phyloP scores from a whole-genome alignment of 306 rosid species.

The Cicer judaicum region DNA sequence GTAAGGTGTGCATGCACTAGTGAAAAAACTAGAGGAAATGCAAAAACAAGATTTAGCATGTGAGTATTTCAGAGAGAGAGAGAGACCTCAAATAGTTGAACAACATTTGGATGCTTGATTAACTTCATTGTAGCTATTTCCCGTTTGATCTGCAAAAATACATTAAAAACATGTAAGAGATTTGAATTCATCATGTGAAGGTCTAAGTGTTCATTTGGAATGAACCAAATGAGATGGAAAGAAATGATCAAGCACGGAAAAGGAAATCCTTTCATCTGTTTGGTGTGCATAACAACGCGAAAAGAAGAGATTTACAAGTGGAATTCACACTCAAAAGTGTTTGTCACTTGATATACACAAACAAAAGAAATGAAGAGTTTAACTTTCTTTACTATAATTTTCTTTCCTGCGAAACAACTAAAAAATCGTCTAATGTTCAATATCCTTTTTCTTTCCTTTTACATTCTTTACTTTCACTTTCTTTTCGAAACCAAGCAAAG shows the following conservation, averaged over 20 bases:
- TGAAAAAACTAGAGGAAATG: not conserved
- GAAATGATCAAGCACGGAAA: not conserved
- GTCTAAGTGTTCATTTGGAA: not conserved
- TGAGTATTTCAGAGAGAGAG: no score
- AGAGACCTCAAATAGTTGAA: conserved; percentile 76
- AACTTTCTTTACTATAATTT: no score
- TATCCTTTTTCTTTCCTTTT: no score
- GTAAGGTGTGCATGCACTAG: not conserved
- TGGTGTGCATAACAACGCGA: not conserved
- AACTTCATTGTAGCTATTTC: conserved; percentile 97
- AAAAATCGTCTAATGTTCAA: no score
- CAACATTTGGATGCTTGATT: conserved; percentile 96
- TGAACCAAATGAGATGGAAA: not conserved
- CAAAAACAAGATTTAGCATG: not conserved
- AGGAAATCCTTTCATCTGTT: not conserved
- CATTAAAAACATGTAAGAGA: conserved; percentile 31
- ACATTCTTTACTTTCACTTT: no score
- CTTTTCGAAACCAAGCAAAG: no score
- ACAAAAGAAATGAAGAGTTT: no score
- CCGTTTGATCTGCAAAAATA: conserved; percentile 72
- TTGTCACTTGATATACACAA: no score
- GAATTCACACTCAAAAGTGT: not conserved
- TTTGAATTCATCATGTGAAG: conserved; percentile 30
- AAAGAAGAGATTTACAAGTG: not conserved
- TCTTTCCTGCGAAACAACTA: no score